phyloP scores from a whole-genome alignment of 805 yeast genomes.

The Suhomyces prunicola region DNA sequence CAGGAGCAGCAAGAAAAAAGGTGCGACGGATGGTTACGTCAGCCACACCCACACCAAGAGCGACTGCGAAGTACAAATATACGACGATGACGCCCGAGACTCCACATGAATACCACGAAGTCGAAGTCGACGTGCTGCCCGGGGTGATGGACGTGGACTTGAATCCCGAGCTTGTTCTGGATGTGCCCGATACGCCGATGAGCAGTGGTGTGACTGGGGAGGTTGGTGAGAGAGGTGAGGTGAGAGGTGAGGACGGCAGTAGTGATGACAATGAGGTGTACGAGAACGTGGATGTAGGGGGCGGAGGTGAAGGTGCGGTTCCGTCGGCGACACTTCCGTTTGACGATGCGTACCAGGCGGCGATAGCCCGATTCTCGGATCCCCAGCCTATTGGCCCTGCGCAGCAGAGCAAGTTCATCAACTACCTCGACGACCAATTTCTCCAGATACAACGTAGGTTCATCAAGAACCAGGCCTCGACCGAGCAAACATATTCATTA shows the following conservation, averaged over 20 bases:
- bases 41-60: not conserved
- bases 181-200: not conserved
- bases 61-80: not conserved
- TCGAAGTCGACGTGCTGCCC: conserved; percentile 3
- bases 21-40: not conserved
- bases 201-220: conserved; percentile 1
- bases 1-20: not conserved
- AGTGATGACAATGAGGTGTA: conserved; percentile 1
- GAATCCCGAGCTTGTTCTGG: conserved; percentile 35
- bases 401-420: conserved; percentile 57
- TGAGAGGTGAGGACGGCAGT: not conserved
- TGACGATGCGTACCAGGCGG: conserved; percentile 23
- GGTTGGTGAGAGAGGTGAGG: not conserved
- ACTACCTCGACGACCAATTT: conserved; percentile 53
- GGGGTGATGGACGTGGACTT: conserved; percentile 28
- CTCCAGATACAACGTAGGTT: conserved; percentile 55
- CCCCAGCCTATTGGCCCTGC: conserved; percentile 10
- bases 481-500: conserved; percentile 20
- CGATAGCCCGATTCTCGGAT: conserved; percentile 12
- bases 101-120: not conserved
- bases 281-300: not conserved
- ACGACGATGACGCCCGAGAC: not conserved
- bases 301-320: not conserved
- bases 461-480: conserved; percentile 37
- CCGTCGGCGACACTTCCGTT: conserved; percentile 24